Percentiles rank a stretch among this genome's conserved stretches.
Evolutionary conservation across 108 stramenopile genomes (phyloP).

Genomic region (Tribonema minus): DNA sequence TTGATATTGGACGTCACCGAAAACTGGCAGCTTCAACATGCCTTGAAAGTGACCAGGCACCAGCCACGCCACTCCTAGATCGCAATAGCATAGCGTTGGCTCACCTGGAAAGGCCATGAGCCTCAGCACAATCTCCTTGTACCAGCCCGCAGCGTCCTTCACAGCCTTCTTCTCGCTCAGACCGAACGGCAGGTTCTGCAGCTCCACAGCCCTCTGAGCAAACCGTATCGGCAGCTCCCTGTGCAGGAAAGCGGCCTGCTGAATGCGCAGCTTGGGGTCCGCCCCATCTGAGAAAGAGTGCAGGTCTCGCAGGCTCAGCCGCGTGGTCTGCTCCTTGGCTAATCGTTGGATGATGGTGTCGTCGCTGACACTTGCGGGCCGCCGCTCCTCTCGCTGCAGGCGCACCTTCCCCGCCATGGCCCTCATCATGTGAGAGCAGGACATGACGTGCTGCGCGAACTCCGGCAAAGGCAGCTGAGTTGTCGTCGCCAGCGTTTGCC

Average conservation of each 20-base stretch:
- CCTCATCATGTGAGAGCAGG: background rate
- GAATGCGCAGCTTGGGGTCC: background rate
- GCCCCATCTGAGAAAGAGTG: slow-evolving; percentile 19
- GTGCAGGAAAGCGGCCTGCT: slow-evolving; percentile 35
- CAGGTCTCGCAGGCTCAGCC: slow-evolving; percentile 27
- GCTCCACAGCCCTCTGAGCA: slow-evolving; percentile 40
- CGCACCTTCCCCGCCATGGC: background rate
- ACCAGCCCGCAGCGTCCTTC: slow-evolving; percentile 18
- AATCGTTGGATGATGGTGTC: background rate
- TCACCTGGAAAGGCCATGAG: background rate
- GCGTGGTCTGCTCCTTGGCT: slow-evolving; percentile 2
- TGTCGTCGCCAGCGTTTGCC: too few species aligned
- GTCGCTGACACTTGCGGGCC: background rate
- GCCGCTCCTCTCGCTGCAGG: background rate
- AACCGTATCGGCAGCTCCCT: slow-evolving; percentile 42
- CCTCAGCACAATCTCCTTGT: background rate
- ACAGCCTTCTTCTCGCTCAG: slow-evolving; percentile 26
- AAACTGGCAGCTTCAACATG: background rate
- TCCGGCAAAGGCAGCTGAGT: too few species aligned
- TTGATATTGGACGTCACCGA: background rate
- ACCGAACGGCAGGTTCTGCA: slow-evolving; percentile 31
- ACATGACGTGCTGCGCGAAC: too few species aligned
- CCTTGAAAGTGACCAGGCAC: background rate
- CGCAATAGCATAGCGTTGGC: background rate
- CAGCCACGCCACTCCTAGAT: background rate